phyloP scores from a whole-genome alignment of 2,329 filamentous ascomycete species.

The Monosporascus sp. region DNA sequence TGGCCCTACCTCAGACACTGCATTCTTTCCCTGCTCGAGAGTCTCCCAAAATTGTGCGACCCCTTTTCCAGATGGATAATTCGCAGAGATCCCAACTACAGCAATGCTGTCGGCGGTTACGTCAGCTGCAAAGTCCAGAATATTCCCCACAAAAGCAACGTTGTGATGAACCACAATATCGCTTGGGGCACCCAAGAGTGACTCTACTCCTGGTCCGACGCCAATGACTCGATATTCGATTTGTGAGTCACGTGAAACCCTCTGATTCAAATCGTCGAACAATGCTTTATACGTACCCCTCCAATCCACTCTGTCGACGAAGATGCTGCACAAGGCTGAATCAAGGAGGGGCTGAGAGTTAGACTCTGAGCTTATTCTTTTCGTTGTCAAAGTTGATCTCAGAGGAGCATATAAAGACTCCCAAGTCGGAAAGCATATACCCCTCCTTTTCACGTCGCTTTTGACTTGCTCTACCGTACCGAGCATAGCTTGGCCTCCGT shows the following conservation, averaged over 20 bases:
- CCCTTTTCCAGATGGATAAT: conserved; percentile 6
- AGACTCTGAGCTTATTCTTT: neutral
- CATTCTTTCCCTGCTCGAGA: conserved; percentile 7
- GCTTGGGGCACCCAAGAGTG: neutral
- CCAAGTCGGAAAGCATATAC: conserved; percentile 3
- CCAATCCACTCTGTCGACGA: conserved; percentile 9
- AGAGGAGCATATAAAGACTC: neutral
- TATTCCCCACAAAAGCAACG: neutral
- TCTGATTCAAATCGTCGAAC: neutral
- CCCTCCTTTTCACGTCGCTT: neutral
- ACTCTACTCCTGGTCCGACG: neutral
- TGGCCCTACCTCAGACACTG: conserved; percentile 6
- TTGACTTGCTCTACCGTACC: neutral
- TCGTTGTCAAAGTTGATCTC: conserved; percentile 5
- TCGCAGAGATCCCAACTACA: conserved; percentile 9
- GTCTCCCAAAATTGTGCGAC: conserved; percentile 7
- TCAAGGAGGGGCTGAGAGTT: conserved; percentile 4
- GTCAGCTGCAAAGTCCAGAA: neutral
- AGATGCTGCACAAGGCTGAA: conserved; percentile 4
- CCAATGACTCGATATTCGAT: neutral
- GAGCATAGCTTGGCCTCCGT: conserved; percentile 1
- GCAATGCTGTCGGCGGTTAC: conserved; percentile 6
- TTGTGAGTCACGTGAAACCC: neutral
- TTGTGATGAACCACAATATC: neutral
- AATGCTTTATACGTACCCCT: neutral